Conservation (phyloP, 345 rosid species). For the Brassica juncea region DNA sequence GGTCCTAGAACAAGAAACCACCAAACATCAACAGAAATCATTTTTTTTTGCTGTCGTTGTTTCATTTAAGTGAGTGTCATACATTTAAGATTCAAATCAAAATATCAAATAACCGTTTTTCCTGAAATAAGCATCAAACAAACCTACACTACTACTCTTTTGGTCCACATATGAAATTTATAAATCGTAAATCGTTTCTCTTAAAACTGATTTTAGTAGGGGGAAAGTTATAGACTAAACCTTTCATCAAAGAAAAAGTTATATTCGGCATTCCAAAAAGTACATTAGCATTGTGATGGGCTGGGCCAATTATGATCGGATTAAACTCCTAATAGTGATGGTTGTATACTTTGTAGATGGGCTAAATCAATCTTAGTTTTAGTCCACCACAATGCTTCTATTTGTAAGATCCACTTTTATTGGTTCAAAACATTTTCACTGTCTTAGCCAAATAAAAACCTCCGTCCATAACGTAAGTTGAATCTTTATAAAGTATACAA, state of each 20-base stretch:
- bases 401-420: not conserved
- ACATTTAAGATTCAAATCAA: not conserved
- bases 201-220: not conserved
- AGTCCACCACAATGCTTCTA: constrained; percentile 2
- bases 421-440: not conserved
- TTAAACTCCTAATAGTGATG: not conserved
- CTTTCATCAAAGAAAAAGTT: not conserved
- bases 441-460: not conserved
- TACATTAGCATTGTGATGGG: not conserved
- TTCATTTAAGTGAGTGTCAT: constrained; percentile 10
- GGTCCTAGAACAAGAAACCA: constrained; percentile 29
- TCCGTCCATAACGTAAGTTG: not conserved
- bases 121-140: not conserved
- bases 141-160: not conserved
- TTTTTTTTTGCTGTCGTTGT: not conserved
- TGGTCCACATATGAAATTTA: not conserved
- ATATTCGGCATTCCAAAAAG: not conserved
- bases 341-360: not conserved
- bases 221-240: not conserved
- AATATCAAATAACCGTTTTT: not conserved
- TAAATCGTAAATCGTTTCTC: not conserved
- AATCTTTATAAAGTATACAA: not conserved
- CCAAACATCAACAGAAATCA: constrained; percentile 29
- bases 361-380: not conserved
- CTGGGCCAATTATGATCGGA: not conserved